Evolutionary conservation across 2,329 filamentous ascomycete species (phyloP), one percentile per base, ranked within the genome.

Genomic region (Hypoxylon sp.): DNA sequence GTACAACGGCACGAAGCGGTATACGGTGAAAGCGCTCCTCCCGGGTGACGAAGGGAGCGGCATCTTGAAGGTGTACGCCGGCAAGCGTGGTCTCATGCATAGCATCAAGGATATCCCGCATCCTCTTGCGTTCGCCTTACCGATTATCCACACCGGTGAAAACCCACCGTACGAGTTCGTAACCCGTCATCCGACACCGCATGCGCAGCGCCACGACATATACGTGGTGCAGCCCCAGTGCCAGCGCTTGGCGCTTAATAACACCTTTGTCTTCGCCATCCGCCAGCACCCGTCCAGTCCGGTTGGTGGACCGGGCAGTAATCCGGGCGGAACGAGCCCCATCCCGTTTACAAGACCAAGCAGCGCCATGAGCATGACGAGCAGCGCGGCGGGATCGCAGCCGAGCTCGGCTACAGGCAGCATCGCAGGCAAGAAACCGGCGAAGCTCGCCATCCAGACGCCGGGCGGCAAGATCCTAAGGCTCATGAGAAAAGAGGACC

Each of bases 221-320:
- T 99, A 99, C 78, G 92, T 99, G 68, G 92, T 94, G 45, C 96
- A 98, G 76, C 96, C 96, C 1, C 96, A 99, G 78, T 99, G 96
- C 77, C 87, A 91, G 69, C 88, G 90, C 24, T 83, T 99, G 26
- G 94, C 93, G 1, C 84, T 97, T 59, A 97, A 98, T 82, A 98
- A 99, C 77, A 99, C 96, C 0, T 99, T 97, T 75, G 95, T 99
- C 26, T 99, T 99, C 78, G 92, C 92, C 55, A 91, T 99, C 65
- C 92, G 96, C 46, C 96, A 99, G 75, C 94, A 99, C 76, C 92
- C 94, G 0, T 91, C 93, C 0, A 65, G 78, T 0, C 69, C 75
- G 0, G 74, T 62, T 54, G 64, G 55, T 59, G 61, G 56, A 5
- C 81, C 78, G 8, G 81, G 83, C 4, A 78, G 82, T 4, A 82